These are phyloP conservation scores for Phlegmacium glaucopus DNA, from an alignment of 768 basidiomycete genomes.

Conservation along the genomic window DNA sequence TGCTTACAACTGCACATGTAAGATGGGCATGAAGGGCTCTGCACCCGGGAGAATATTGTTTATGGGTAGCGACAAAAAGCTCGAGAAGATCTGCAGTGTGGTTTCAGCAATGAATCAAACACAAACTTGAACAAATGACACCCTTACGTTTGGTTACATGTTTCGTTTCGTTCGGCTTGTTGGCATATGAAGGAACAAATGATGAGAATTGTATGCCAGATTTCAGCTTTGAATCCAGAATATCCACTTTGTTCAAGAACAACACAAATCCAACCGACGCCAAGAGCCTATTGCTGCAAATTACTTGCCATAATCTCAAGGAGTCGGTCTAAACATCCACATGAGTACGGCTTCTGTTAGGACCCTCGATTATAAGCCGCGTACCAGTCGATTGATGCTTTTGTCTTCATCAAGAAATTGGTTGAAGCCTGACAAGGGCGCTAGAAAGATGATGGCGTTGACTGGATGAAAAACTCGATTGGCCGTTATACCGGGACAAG, in stretches of 20 bases:
- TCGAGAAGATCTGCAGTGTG: conserved; percentile 43
- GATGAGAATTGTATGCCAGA: conserved; percentile 50
- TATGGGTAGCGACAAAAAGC: conserved; percentile 47
- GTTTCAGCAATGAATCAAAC: neutral
- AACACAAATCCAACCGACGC: conserved; percentile 52
- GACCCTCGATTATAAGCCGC: conserved; percentile 7
- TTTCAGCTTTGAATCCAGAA: conserved; percentile 51
- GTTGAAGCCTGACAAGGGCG: conserved; percentile 63
- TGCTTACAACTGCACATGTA: conserved; percentile 56
- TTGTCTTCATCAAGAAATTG: conserved; percentile 59
- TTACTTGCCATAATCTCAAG: conserved; percentile 53
- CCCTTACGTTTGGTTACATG: conserved; percentile 51
- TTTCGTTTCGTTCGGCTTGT: conserved; percentile 48
- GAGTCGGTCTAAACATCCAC: conserved; percentile 44
- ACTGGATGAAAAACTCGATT: conserved; percentile 29
- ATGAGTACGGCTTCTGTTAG: neutral
- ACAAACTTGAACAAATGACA: neutral
- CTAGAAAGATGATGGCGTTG: conserved; percentile 64
- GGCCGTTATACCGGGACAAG: neutral
- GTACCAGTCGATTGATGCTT: conserved; percentile 55
- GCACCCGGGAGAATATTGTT: conserved; percentile 42
- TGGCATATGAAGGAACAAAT: conserved; percentile 52
- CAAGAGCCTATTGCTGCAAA: conserved; percentile 58
- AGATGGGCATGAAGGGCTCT: conserved; percentile 51
- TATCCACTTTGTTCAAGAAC: conserved; percentile 62